Evolutionary conservation across 1,284 basidiomycete species (phyloP), one percentile per base, ranked within the genome.

Genomic region (Cryptococcus amylolentus): DNA sequence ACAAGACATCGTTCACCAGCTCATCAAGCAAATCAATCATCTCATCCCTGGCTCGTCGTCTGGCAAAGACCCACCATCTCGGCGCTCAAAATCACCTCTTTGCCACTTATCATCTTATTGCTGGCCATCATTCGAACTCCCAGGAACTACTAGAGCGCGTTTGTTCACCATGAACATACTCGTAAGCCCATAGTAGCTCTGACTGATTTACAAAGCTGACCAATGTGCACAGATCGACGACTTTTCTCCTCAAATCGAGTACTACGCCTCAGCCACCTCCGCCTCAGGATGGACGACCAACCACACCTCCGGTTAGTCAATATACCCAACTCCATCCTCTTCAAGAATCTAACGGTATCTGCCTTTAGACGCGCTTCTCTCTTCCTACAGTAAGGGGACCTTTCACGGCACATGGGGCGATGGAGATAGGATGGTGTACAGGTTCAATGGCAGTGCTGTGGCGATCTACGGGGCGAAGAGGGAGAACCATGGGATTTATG

Each of bases 231-330:
- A 61, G 62, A 41, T 61, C 38, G 62, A 64, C 57, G 57, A 64
- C 49, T 43, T 44, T 14, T 64, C 62, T 12, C 62, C 62, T 23
- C 56, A 57, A 26, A 42, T 64, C 38, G 28, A 38, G 40, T 64
- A 60, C 47, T 18, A 37, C 52, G 31, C 42, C 18, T 38, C 27
- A 16, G 52, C 26, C 37, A 49, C 28, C 31, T 14, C 26, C 23
- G 3, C 23, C 18, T 42, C 26, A 26, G 54, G 54, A 41, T 55
- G 56, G 56, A 49, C 54, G 9, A 42, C 43, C 4, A 47, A 58
- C n/a, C 51, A 58, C 37, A 51, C 42, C 1, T 26, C 23, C 23
- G 46, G 41, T 23, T 8, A 7, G 20, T 42, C 41, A n/a, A 42
- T 7, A 10, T 3, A 8, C 41, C 7, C 20, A 42, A 10, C 16